A percentile compares a stretch with the other conserved stretches of the same genome.
These are phyloP conservation scores for Boletus rubroflammeus DNA, from an alignment of 768 basidiomycete species.

Conservation along the genomic window DNA sequence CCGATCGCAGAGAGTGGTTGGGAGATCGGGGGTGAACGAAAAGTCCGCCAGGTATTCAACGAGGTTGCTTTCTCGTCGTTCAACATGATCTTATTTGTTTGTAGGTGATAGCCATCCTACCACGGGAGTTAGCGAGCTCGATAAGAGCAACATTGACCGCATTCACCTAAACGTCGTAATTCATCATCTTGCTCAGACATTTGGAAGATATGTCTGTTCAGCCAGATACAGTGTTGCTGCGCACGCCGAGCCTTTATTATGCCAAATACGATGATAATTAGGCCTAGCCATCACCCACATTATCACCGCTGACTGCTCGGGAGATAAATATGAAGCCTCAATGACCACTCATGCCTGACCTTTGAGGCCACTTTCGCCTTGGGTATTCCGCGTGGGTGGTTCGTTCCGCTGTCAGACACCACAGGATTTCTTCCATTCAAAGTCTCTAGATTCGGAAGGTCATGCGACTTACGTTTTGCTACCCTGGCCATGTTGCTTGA, in stretches of 20 bases:
- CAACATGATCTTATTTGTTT: conserved; percentile 4
- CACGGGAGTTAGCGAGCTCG: conserved; percentile 25
- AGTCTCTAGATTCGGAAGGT: neutral
- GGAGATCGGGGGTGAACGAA: conserved; percentile 81
- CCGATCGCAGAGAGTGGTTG: conserved; percentile 73
- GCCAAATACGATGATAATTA: conserved; percentile 36
- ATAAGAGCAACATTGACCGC: conserved; percentile 13
- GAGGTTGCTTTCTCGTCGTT: neutral
- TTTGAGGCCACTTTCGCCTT: neutral
- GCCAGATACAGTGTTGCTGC: neutral
- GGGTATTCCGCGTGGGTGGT: conserved; percentile 35
- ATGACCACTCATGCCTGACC: conserved; percentile 44
- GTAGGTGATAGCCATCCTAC: conserved; percentile 24
- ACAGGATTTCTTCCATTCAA: neutral
- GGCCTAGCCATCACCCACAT: conserved; percentile 30
- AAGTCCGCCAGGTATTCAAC: conserved; percentile 52
- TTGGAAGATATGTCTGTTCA: conserved; percentile 5
- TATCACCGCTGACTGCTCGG: conserved; percentile 38
- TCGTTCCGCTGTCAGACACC: conserved; percentile 69
- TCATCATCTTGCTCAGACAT: conserved; percentile 3
- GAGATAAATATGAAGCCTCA: conserved; percentile 50
- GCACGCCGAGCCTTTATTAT: conserved; percentile 21
- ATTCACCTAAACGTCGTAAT: conserved; percentile 14
- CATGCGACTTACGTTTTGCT: conserved; percentile 10
- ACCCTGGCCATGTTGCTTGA: neutral